Evolutionary conservation across 192 early-diverging fungal species (phyloP).

Genomic region (Pilaira anomala): DNA sequence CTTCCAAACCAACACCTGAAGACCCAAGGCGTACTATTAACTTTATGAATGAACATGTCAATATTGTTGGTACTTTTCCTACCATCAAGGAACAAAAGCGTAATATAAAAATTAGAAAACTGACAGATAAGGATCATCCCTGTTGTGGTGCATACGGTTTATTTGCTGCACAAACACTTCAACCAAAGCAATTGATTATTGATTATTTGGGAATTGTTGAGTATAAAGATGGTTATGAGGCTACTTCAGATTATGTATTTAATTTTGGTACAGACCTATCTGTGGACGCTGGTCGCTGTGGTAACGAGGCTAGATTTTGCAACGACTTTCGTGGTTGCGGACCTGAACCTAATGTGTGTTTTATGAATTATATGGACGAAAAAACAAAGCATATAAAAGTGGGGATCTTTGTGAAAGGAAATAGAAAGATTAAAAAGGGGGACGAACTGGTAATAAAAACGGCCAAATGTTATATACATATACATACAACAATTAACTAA

Average conservation of each 20-base stretch:
- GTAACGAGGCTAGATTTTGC: constrained; percentile 42
- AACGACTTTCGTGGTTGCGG: constrained; percentile 42
- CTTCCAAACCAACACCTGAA: constrained; percentile 6
- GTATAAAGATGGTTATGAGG: constrained; percentile 31
- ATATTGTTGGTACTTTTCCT: constrained; percentile 22
- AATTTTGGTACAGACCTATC: constrained; percentile 32
- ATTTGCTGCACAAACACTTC: constrained; percentile 30
- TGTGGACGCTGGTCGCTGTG: constrained; percentile 35
- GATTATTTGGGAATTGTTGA: constrained; percentile 41
- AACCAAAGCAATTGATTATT: constrained; percentile 32
- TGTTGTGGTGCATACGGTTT: constrained; percentile 40
- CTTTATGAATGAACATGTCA: constrained; percentile 32
- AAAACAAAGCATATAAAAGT: constrained; percentile 31
- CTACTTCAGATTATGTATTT: constrained; percentile 40
- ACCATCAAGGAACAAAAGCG: constrained; percentile 25
- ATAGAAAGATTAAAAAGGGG: constrained; percentile 37
- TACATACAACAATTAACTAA: not conserved
- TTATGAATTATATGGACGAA: constrained; percentile 37
- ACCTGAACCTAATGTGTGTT: constrained; percentile 37
- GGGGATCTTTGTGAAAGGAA: constrained; percentile 37
- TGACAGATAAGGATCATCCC: constrained; percentile 37
- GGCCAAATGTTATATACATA: not conserved
- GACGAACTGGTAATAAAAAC: constrained; percentile 37
- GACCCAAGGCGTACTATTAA: constrained; percentile 9
- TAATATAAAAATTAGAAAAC: constrained; percentile 34